A percentile compares a stretch with the other conserved stretches of the same genome.
Conservation (phyloP, 441 rosid species). For the Euphorbia corollata region DNA sequence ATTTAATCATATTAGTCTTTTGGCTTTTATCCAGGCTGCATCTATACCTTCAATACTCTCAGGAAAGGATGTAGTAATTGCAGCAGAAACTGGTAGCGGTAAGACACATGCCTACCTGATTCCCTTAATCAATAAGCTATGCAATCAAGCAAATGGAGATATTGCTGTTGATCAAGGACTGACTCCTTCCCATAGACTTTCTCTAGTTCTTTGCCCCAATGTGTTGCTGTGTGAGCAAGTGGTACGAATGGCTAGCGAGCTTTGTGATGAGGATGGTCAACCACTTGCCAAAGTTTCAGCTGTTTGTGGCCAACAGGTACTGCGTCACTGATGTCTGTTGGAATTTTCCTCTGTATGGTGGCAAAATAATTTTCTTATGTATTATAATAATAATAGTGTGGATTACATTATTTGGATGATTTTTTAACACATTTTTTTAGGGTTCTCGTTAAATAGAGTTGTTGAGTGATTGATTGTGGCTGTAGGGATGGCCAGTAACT, state of each 20-base stretch:
- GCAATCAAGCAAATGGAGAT: slow-evolving; percentile 13
- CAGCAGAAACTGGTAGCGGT: slow-evolving; percentile 96
- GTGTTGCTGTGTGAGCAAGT: slow-evolving; percentile 87
- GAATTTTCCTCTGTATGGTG: neutral
- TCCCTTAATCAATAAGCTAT: slow-evolving; percentile 59
- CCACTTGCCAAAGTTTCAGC: slow-evolving; percentile 56
- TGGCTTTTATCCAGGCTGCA: slow-evolving; percentile 46
- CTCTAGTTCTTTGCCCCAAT: slow-evolving; percentile 85
- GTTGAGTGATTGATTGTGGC: slow-evolving; percentile 11
- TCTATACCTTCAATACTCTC: slow-evolving; percentile 58
- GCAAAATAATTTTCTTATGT: neutral
- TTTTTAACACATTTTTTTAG: neutral
- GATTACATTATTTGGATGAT: neutral
- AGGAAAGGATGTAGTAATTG: slow-evolving; percentile 80
- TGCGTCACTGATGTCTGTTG: neutral
- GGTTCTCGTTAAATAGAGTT: too few relatives aligned
- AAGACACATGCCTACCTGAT: slow-evolving; percentile 76
- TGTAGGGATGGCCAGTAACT: slow-evolving; percentile 89
- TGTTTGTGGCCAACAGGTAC: slow-evolving; percentile 75
- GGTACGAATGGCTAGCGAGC: slow-evolving; percentile 69
- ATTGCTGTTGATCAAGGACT: slow-evolving; percentile 8
- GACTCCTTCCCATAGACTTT: slow-evolving; percentile 22
- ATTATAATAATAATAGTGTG: neutral
- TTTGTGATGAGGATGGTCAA: slow-evolving; percentile 50
- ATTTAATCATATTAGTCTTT: neutral